These are phyloP conservation scores for Exobasidium cylindrosporum DNA, from an alignment of 1,284 basidiomycete genomes.

Conservation along the genomic window DNA sequence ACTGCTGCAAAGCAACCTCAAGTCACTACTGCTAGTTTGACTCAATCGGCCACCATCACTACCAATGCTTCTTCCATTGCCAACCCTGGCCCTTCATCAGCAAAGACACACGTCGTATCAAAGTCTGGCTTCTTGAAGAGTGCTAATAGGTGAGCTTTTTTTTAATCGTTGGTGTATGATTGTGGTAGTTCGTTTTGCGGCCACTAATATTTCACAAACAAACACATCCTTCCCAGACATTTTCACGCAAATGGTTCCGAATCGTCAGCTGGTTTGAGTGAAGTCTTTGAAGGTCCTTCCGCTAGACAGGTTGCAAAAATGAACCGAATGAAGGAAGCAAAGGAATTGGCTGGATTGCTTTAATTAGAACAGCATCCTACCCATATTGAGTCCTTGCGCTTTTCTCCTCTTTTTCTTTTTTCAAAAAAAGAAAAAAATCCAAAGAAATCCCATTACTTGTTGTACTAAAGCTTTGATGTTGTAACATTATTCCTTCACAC, in stretches of 20 bases:
- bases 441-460: not conserved
- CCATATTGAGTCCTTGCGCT: not conserved
- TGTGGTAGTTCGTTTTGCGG: not conserved
- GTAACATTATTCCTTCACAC: not conserved
- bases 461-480: not conserved
- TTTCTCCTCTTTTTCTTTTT: not conserved
- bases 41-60: not conserved
- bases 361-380: not conserved
- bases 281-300: not conserved
- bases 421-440: not conserved
- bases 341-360: conserved; percentile 5
- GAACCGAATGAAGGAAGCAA: conserved; percentile 1
- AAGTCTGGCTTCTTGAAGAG: not conserved
- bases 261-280: not conserved
- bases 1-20: not conserved
- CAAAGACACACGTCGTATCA: not conserved
- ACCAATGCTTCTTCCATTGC: not conserved
- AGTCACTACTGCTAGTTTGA: not conserved
- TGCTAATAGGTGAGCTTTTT: not conserved
- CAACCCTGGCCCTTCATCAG: not conserved
- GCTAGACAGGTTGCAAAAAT: not conserved
- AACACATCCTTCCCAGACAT: not conserved
- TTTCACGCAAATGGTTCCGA: conserved; percentile 4
- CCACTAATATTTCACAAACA: not conserved
- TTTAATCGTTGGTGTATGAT: not conserved